phyloP scores from a whole-genome alignment of 2,329 filamentous ascomycete genomes.

The Dactylonectria estremocensis region DNA sequence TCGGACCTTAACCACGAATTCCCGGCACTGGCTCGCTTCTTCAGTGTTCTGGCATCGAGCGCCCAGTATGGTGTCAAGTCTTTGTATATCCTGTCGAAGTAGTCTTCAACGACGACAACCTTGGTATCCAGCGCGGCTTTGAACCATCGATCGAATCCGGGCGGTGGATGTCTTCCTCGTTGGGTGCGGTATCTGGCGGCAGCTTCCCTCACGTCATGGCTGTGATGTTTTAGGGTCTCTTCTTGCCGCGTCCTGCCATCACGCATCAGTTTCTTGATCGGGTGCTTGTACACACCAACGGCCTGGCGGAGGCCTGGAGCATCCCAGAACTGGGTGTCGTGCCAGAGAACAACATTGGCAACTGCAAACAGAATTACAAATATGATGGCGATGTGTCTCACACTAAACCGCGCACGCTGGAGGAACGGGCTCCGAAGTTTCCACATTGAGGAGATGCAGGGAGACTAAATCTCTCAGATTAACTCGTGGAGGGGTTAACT shows the following conservation, averaged over 20 bases:
- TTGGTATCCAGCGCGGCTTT: constrained; percentile 66
- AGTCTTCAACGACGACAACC: constrained; percentile 72
- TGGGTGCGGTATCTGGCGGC: constrained; percentile 69
- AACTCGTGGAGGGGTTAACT: background rate
- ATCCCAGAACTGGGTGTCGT: constrained; percentile 47
- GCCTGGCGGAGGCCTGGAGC: constrained; percentile 38
- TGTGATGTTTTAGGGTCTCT: constrained; percentile 60
- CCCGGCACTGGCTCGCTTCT: constrained; percentile 57
- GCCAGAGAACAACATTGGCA: constrained; percentile 52
- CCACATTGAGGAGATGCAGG: background rate
- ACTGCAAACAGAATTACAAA: constrained; percentile 46
- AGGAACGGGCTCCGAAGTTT: background rate
- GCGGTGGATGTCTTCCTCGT: constrained; percentile 73
- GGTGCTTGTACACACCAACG: constrained; percentile 55
- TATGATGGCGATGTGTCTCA: constrained; percentile 48
- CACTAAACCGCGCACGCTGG: constrained; percentile 47
- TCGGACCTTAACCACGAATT: constrained; percentile 64
- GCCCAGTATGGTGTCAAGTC: constrained; percentile 75
- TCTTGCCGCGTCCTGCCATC: constrained; percentile 62
- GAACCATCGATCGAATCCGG: constrained; percentile 74
- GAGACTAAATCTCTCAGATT: background rate
- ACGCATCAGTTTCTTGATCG: constrained; percentile 66
- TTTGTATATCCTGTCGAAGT: constrained; percentile 76
- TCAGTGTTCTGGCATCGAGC: constrained; percentile 60
- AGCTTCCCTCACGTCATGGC: constrained; percentile 65